A percentile compares a stretch with the other conserved stretches of the same genome.
Conservation (phyloP, 805 yeast genomes). For the Monosporozyma aerobia region DNA sequence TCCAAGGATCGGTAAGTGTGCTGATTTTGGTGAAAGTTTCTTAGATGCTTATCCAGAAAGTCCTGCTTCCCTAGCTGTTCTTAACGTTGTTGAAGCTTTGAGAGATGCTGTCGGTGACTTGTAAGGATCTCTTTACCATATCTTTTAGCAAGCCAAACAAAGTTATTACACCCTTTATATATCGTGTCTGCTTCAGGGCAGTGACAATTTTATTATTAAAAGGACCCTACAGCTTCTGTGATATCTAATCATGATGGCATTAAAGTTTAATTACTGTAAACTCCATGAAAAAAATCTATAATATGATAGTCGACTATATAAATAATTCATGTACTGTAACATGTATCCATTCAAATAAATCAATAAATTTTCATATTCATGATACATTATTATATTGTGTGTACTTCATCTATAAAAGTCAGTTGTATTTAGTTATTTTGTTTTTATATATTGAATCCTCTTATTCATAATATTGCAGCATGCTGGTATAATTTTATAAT, state of each 20-base stretch:
- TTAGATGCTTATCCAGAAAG: conserved; percentile 80
- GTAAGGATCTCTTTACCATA: conserved; percentile 4
- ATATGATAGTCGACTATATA: not conserved
- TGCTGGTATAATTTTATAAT: conserved; percentile 31
- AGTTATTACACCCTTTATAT: not conserved
- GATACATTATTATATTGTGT: not conserved
- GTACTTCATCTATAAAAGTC: not conserved
- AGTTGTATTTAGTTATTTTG: not conserved
- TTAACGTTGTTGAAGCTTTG: conserved; percentile 69
- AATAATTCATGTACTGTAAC: not conserved
- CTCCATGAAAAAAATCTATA: not conserved
- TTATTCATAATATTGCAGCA: conserved; percentile 48
- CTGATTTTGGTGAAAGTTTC: conserved; percentile 82
- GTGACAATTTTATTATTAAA: not conserved
- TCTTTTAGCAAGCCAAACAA: not conserved
- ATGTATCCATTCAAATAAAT: not conserved
- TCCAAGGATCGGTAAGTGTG: conserved; percentile 83
- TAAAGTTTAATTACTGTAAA: not conserved
- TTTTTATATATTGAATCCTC: conserved; percentile 21
- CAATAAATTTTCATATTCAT: not conserved
- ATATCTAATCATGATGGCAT: not conserved
- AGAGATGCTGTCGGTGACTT: conserved; percentile 44
- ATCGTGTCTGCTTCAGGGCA: not conserved
- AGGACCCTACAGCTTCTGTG: not conserved
- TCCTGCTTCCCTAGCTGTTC: conserved; percentile 81